Evolutionary conservation across 2,329 filamentous ascomycete species (phyloP).

Genomic region (Chaetomiaceae sp.): DNA sequence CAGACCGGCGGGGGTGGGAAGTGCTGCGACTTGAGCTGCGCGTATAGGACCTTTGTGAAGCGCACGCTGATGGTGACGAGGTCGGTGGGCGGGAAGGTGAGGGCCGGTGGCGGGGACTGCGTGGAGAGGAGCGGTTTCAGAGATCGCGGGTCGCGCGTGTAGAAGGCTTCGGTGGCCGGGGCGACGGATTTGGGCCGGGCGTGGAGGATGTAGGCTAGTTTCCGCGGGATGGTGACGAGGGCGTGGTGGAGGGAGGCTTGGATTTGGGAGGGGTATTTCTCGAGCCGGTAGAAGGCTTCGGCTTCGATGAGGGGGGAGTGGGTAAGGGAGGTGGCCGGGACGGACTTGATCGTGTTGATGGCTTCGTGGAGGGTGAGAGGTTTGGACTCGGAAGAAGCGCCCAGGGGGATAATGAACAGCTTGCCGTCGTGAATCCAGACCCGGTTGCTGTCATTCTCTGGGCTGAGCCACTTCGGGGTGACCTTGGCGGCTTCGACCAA

Average conservation of each 20-base stretch:
- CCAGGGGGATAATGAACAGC: constrained; percentile 65
- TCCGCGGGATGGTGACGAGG: constrained; percentile 70
- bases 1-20: constrained; percentile 61
- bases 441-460: constrained; percentile 80
- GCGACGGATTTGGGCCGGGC: constrained; percentile 70
- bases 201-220: constrained; percentile 74
- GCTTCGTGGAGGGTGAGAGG: constrained; percentile 61
- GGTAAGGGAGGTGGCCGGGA: constrained; percentile 55
- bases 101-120: constrained; percentile 39
- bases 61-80: constrained; percentile 72
- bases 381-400: constrained; percentile 31
- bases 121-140: constrained; percentile 60
- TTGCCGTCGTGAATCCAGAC: constrained; percentile 82
- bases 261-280: constrained; percentile 77
- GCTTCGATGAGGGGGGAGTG: constrained; percentile 72
- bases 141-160: constrained; percentile 76
- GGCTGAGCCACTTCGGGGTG: constrained; percentile 84
- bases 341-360: constrained; percentile 52
- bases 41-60: constrained; percentile 86
- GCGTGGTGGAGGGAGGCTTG: constrained; percentile 70
- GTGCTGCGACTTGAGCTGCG: constrained; percentile 81
- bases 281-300: constrained; percentile 85
- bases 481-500: constrained; percentile 88
- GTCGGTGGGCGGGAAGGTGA: constrained; percentile 70
- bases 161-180: constrained; percentile 85